Base-by-base conservation (phyloP, 805 yeast species). In the Lipomyces yamadae region DNA sequence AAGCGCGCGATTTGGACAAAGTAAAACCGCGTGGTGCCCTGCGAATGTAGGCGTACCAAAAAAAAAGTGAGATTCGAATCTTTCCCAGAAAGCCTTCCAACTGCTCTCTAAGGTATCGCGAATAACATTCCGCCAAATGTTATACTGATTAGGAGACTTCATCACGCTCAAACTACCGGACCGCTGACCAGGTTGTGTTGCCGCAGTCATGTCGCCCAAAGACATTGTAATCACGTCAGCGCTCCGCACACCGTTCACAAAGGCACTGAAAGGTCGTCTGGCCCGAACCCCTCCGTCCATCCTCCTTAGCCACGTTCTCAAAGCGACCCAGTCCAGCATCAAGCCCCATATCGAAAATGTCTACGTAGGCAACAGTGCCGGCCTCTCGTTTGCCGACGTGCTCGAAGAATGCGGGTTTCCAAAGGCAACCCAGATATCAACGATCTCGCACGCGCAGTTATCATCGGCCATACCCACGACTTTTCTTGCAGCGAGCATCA, bases 391-490 rank as follows among this genome's bases (percentile, higher is more conserved):
- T 24, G n/a, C 48, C n/a, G 18, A 42, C 24, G 82, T 80, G 1
- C 69, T 79, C 61, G 81, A 77, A 68, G 75, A 76, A 6, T 67
- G 78, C 33, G 81, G 81, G 13, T 81, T 81, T 6, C 81, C 78
- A 56, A 80, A 79, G 71, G 78, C 78, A 1, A 78, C 81, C 18
- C 78, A 81, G 3, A 73, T 78, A 37, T 78, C 76, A 60, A 78
- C 81, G 10, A 67, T 78, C 50, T 79, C 79, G 67, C 70, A 82
- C 62, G 81, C 80, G 65, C 80, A 82, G 65, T 77, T 80, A 24
- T 79, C 81, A 4, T 79, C 81, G 4, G 80, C 80, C 8, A 81
- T 79, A 66, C 81, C 81, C 13, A 66, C 79, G 32, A 65, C 79
- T 0, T 77, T 77, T 58, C 66, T 76, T 33, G 80, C 81, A 7